phyloP scores from a whole-genome alignment of 169 alveolate species.

The Ichthyophthirius multifiliis region DNA sequence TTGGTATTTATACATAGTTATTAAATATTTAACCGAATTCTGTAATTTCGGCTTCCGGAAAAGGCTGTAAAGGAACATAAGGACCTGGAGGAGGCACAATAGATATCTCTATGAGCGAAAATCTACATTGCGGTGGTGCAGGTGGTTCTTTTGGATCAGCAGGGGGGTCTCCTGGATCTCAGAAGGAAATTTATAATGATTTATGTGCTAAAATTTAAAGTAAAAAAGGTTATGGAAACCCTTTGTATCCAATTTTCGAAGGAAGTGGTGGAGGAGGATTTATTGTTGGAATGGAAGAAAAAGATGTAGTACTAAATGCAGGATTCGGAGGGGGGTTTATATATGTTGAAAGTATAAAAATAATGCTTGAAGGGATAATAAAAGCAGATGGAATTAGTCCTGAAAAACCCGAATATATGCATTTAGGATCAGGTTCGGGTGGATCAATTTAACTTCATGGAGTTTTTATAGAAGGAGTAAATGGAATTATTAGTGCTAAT shows the following conservation, averaged over 20 bases:
- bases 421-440: slow-evolving; percentile 3
- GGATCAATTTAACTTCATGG: background rate
- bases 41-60: background rate
- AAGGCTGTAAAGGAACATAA: background rate
- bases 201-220: background rate
- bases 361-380: background rate
- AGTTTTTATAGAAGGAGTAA: background rate
- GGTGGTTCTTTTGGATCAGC: background rate
- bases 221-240: background rate
- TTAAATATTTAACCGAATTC: background rate
- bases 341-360: background rate
- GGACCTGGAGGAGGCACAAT: background rate
- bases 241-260: background rate
- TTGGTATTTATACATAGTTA: background rate
- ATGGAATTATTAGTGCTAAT: background rate
- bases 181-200: background rate
- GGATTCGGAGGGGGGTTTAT: slow-evolving; percentile 2
- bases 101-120: background rate
- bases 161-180: background rate
- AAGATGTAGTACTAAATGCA: background rate
- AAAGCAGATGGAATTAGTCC: background rate
- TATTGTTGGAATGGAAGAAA: background rate
- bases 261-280: slow-evolving; percentile 7
- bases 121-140: background rate
- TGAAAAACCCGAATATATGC: background rate